Evolutionary conservation across 495 filamentous ascomycete genomes (phyloP), one percentile per base, ranked within the genome.

Genomic region (Xylaria bambusicola): DNA sequence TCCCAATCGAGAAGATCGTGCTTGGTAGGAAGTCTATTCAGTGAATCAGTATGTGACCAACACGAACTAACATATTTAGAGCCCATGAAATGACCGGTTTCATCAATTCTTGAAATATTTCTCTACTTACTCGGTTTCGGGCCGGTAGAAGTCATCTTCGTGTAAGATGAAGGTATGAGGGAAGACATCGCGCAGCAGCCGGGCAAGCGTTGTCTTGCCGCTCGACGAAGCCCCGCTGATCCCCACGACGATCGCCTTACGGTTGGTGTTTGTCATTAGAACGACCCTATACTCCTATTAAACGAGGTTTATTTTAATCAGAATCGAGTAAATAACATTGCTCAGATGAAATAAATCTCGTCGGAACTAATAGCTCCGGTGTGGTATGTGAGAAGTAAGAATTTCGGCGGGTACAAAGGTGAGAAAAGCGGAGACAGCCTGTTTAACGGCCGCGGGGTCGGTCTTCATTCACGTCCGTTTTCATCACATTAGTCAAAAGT

Each of bases 121-220:
- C 0, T 46, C 1, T 12, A 66, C 77, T 65, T 63, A 88, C 84
- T 88, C 76, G n/a, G 80, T 69, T 66, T 97, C 92, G 1, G 89
- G 68, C 36, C 81, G 82, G 71, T 92, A 98, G 70, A 97, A 98
- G 71, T 98, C 93, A 74, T 98, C 93, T 70, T 94, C 84, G 69
- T 97, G 92, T 40, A 97, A 79, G 61, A 96, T 88, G 63, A 91
- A 92, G 2, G 85, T 84, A 50, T 78, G 72, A 8, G 84, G 81
- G 61, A 95, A 91, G 58, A 92, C 83, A 46, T 82, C 80, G 51
- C 87, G 86, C 8, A 96, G 77, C 9, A 93, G 80, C 3, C 90
- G 80, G 40, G 89, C 84, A 13, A 92, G 77, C 44, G 90, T 92
- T 13, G 89, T 93, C 75, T 93, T 93, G 29, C 91, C 90, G 67